These are phyloP conservation scores for Thelephora terrestris DNA, from an alignment of 1,284 basidiomycete genomes.

Conservation along the genomic window DNA sequence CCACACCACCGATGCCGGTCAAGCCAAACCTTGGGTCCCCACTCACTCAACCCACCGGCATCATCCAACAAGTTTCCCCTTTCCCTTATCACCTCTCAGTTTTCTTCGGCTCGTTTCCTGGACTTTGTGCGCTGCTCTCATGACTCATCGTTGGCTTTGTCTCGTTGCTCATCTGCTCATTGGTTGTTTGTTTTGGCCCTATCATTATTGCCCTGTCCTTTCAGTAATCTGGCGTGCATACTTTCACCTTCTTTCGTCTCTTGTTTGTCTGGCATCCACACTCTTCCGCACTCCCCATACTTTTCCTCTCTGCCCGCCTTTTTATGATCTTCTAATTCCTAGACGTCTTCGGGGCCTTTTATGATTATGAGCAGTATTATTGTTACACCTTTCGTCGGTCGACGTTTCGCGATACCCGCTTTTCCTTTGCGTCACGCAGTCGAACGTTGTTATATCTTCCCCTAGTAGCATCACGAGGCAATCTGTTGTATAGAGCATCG, in stretches of 20 bases:
- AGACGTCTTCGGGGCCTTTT: slow-evolving; percentile 33
- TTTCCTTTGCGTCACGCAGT: slow-evolving; percentile 43
- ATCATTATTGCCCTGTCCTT: slow-evolving; percentile 29
- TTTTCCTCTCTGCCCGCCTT: background rate
- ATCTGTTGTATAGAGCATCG: slow-evolving; percentile 48
- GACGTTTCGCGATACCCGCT: slow-evolving; percentile 46
- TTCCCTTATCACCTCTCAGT: slow-evolving; percentile 2
- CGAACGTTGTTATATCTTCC: slow-evolving; percentile 41
- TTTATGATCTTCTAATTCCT: slow-evolving; percentile 25
- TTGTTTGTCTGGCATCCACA: slow-evolving; percentile 12
- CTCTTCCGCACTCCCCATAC: too few relatives aligned
- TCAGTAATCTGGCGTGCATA: slow-evolving; percentile 26
- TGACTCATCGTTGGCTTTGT: slow-evolving; percentile 34
- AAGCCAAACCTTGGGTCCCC: background rate
- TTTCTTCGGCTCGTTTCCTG: slow-evolving; percentile 8
- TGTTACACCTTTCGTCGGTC: slow-evolving; percentile 27
- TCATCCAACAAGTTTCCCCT: slow-evolving; percentile 1
- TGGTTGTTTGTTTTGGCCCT: slow-evolving; percentile 36
- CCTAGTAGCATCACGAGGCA: slow-evolving; percentile 45
- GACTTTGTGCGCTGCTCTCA: slow-evolving; percentile 49
- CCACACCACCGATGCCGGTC: background rate
- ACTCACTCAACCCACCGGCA: background rate
- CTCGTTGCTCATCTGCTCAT: slow-evolving; percentile 49
- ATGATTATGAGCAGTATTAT: slow-evolving; percentile 36
- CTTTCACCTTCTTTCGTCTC: slow-evolving; percentile 10